Base-by-base conservation (phyloP, 495 filamentous ascomycete species). In the Podospora didyma region DNA sequence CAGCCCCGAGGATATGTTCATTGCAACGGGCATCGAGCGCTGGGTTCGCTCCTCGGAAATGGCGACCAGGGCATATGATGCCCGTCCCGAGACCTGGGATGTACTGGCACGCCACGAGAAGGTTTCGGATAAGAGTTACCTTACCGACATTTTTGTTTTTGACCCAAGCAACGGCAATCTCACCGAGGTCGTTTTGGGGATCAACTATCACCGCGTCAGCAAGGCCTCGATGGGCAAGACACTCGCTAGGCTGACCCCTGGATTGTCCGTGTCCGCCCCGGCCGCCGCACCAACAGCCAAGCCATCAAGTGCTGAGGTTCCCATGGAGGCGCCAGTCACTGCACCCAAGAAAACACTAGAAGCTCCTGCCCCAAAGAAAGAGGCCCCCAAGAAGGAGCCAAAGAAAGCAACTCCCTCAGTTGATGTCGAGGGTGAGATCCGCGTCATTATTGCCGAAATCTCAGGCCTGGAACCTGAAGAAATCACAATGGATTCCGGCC, bases 141-240 rank as follows among this genome's bases (percentile, higher is more conserved):
- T 73, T 1, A 81, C 66, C 0, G 82, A 85, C 49, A 63, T 83
- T 1, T 85, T 82, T 57, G 63, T 79, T 0, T 85, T 81, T 60
- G 72, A 82, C 53, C 44, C 75, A 0, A 54, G 51, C 0, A 75
- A 57, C 9, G 75, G 78, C 0, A 28, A 51, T 2, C 60, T 85
- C 7, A 53, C 66, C 0, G 79, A 83, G 46, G 69, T 77, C 2
- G 77, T 82, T 16, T 64, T 82, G 9, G 82, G 82, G 2, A 66
- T 85, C 42, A 65, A 71, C 7, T 85, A 79, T 60, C 51, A 56
- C 1, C 69, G 63, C 17, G 71, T 82, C 3, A 39, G 75, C 1
- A 80, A 78, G 56, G 59, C 59, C 4, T 65, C 73, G 4, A 76
- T 82, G 67, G 61, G 70, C 50, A 78, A 64, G 45, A 51, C 63